Base-by-base conservation (phyloP, 23 red algal species). In the Chondrus crispus region DNA sequence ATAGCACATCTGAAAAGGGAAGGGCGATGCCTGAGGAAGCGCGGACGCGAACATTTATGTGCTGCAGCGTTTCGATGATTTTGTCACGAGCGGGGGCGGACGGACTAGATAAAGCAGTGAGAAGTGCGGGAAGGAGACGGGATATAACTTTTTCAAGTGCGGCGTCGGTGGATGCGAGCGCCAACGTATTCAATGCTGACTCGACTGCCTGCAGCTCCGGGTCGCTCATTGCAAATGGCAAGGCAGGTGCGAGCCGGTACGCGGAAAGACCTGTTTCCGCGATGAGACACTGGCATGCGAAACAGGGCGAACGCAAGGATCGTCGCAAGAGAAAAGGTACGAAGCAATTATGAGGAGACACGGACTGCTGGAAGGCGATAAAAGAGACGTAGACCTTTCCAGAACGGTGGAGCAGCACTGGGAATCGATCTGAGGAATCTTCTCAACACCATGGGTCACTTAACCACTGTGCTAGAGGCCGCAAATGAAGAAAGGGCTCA, bases 1-100 rank as follows among this genome's bases (percentile, higher is more conserved):
- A 3, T 32, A 94, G 48, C 16, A 88, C 55, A 26, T 37, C 47
- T 0, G 18, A 39, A 44, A 88, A 88, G 19, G 92, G 92, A 19
- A 94, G 80, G 1, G n/a, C 14, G 51, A 94, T 53, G 26, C 26
- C 3, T 16, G 81, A 72, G 55, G 81, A 41, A 2, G 92, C 47
- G 35, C 81, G 81, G 11, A 87, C 41, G 57, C 92, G 92, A 24
- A 94, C 75, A 46, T 94, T 94, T 39, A 94, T 81, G 62, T 94
- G 92, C 33, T 86, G 82, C 28, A 94, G 92, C n/a, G 92, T 44
- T 4, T 80, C 43, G 3, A 94, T 72, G 75, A 81, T 72, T 24
- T 87, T 88, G 48, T 69, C 82, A 29, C 84, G 82, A 24, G 92
- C 92, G 11, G 82, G n/a, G 2, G 49, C 50, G 42, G 92, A 94